Evolutionary conservation across 495 filamentous ascomycete genomes (phyloP).

Genomic region (Podospora fimiseda): DNA sequence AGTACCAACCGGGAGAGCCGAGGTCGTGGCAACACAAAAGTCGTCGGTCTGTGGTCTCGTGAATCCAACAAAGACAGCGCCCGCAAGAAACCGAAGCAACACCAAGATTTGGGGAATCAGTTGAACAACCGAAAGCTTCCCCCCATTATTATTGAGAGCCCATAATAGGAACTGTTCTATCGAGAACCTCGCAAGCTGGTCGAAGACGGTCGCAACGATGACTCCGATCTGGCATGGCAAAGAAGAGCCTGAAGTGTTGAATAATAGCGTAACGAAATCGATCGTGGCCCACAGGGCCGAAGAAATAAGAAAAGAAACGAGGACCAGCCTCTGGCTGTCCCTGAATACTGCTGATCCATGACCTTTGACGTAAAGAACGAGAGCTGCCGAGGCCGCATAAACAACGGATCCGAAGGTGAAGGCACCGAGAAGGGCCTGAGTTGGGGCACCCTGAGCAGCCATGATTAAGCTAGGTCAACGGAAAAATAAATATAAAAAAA

Average conservation of each 20-base stretch:
- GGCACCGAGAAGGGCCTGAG: constrained; percentile 46
- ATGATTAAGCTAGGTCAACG: too few relatives aligned
- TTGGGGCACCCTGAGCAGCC: constrained; percentile 40
- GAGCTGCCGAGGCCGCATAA: constrained; percentile 44
- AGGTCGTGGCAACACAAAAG: constrained; percentile 43
- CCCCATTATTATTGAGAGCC: constrained; percentile 31
- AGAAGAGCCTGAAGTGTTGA: constrained; percentile 33
- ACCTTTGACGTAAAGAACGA: constrained; percentile 46
- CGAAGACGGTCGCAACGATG: constrained; percentile 45
- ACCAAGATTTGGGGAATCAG: constrained; percentile 39
- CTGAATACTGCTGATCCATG: constrained; percentile 43
- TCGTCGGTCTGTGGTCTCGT: constrained; percentile 43
- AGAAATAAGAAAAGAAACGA: constrained; percentile 47
- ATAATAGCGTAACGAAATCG: constrained; percentile 42
- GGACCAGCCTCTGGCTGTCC: constrained; percentile 59
- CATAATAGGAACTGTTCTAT: constrained; percentile 49
- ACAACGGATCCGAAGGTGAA: constrained; percentile 51
- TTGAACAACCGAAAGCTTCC: constrained; percentile 21
- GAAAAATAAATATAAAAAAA: constrained; percentile 11
- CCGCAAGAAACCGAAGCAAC: constrained; percentile 39
- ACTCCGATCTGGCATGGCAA: constrained; percentile 43
- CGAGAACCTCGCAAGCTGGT: constrained; percentile 45
- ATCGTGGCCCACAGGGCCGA: constrained; percentile 46
- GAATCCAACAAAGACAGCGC: constrained; percentile 44
- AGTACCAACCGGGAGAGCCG: constrained; percentile 37